Conservation (phyloP, 306 rosid genomes). For the Vigna unguiculata region DNA sequence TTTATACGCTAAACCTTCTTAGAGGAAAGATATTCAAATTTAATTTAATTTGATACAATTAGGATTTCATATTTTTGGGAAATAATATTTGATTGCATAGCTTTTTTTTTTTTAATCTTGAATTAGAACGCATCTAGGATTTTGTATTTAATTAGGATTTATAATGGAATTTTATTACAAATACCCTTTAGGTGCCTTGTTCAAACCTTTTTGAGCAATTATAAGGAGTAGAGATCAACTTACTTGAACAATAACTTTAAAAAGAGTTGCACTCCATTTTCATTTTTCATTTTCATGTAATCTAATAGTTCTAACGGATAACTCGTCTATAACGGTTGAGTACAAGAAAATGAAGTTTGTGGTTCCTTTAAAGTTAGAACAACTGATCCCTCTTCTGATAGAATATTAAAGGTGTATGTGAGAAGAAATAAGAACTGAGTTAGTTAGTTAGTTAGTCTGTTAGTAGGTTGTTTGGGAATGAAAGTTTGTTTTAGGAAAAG, state of each 20-base stretch:
- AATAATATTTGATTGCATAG: background rate
- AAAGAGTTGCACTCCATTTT: background rate
- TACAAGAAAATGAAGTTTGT: too few relatives aligned
- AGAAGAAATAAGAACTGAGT: too few relatives aligned
- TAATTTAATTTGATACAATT: background rate
- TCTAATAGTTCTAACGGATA: background rate
- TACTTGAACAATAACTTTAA: too few relatives aligned
- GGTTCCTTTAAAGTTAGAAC: too few relatives aligned
- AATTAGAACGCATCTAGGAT: background rate
- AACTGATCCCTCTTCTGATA: too few relatives aligned
- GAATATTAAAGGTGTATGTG: too few relatives aligned
- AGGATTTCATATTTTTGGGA: background rate
- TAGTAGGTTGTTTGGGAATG: too few relatives aligned
- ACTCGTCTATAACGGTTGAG: background rate
- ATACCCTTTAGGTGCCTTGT: conserved; percentile 3
- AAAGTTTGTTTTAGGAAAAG: too few relatives aligned
- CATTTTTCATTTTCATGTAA: background rate
- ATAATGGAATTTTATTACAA: background rate
- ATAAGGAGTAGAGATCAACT: background rate
- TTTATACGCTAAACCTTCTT: background rate
- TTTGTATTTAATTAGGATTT: background rate
- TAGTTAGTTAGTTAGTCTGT: too few relatives aligned
- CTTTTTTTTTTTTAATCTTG: background rate
- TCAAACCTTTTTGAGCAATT: background rate
- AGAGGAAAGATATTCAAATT: background rate